Evolutionary conservation across 192 early-diverging fungal species (phyloP), one percentile per base, ranked within the genome.

Genomic region (Haplosporangium gracile): DNA sequence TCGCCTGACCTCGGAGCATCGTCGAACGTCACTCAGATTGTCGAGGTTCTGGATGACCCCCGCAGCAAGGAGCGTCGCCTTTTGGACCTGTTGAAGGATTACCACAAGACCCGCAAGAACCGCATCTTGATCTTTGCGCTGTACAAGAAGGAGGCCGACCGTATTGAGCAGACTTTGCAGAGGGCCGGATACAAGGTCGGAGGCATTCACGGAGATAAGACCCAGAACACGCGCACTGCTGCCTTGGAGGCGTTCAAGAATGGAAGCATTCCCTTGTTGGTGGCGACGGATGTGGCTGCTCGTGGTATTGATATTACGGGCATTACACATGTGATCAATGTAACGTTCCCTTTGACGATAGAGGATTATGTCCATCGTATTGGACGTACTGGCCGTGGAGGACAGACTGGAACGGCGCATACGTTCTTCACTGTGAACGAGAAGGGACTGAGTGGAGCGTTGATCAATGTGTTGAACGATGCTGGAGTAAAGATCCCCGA

Each of bases 321-420:
- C 76, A 96, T 99, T 53, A 97, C 97, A 75, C 96, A 96, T 85
- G 98, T 99, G 29, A 96, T 99, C 85, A 99, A 99, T 89, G 93
- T 96, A 70, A 97, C 97, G 29, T 99, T 97, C 93, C 98, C 98
- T n/a, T 89, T 98, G 87, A 98, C 97, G 65, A 97, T 97, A 76
- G 98, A 99, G 88, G 97, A 97, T 83, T 95, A 96, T 87, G 92
- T 95, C 34, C 96, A 97, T 87, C 96, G 98, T 74, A 98, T 98
- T 85, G 98, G 98, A 42, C 95, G 98, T 76, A 99, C 98, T 7
- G 98, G 96, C 13, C 94, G 98, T 80, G 98, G 97, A 72, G 98
- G 98, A 70, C 93, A 93, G 84, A 97, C 84, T 32, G 95, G 98
- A 57, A 94, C 92, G 70, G 93, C 97, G 26, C 96, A 99, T 78